Evolutionary conservation across 495 filamentous ascomycete genomes (phyloP), one percentile per base, ranked within the genome.

Genomic region (Hypoxylon rickii): DNA sequence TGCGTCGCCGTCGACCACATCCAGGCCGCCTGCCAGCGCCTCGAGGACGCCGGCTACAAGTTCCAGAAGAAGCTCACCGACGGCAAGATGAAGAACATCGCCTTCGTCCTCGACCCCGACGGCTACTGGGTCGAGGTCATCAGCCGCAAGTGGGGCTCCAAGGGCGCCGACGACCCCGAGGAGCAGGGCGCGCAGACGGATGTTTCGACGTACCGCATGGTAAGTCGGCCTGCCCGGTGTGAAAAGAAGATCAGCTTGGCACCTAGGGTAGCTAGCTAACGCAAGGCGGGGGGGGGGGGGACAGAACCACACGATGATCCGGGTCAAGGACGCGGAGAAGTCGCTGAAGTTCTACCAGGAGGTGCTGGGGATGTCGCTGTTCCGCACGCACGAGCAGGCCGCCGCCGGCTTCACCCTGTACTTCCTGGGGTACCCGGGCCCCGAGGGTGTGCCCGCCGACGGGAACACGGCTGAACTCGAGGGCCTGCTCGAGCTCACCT

Each of bases 61-160:
- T 97, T 97, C 76, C 89, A 97, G 80, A 97, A 98, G 85, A 92
- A 88, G 68, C 70, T 97, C 32, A 82, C 83, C 2, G 93, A 98
- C 46, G 94, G 93, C 0, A 80, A 86, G 16, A 96, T 96, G 90
- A 81, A 81, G 57, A 75, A 87, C 62, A 95, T 97, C 62, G 94
- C 93, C 0, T 98, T 97, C 65, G 94, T 79, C 3, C 81, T 96
- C 52, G 94, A 97, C 65, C 94, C 94, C 3, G 93, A 97, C 72
- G 86, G 86, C 11, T 97, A 97, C 72, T 97, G 92, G 89, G 88
- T 92, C 3, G 85, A 89, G 73, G 76, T 89, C 37, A 78, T 89
- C 34, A 76, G 79, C 7, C 74, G 76, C 51, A 75, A 75, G 55
- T 42, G 40, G 15, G 48, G 63, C 10, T 51, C 48, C 16, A 61